These are phyloP conservation scores for Cyclotella cryptica DNA, from an alignment of 108 stramenopile species.

Conservation along the genomic window DNA sequence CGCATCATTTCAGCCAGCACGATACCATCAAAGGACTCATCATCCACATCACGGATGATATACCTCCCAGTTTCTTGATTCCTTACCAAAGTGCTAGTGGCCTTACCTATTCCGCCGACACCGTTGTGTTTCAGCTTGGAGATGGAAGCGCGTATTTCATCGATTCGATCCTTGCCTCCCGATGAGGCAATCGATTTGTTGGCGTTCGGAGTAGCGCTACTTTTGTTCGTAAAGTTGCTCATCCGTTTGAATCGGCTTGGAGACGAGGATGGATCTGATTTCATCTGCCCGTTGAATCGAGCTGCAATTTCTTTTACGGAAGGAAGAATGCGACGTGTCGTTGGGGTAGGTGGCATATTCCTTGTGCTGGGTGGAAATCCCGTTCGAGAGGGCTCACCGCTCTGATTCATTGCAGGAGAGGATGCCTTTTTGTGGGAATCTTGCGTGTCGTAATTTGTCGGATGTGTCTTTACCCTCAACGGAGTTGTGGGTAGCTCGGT, in stretches of 20 bases:
- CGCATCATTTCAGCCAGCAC: constrained; percentile 23
- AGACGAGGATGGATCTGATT: not conserved
- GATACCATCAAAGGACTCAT: constrained; percentile 37
- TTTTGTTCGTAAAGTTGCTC: not conserved
- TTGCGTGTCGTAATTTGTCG: not conserved
- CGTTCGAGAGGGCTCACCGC: not conserved
- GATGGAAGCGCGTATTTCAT: constrained; percentile 45
- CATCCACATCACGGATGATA: constrained; percentile 46
- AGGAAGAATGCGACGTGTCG: not conserved
- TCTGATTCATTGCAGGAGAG: too few species aligned
- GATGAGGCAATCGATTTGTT: not conserved
- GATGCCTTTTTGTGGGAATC: too few species aligned
- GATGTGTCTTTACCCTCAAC: too few species aligned
- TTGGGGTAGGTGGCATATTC: constrained; percentile 1
- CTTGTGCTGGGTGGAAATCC: constrained; percentile 22
- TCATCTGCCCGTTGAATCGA: constrained; percentile 5
- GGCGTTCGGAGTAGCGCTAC: not conserved
- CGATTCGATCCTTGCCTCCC: constrained; percentile 12
- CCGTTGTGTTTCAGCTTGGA: constrained; percentile 45
- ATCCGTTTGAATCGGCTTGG: not conserved
- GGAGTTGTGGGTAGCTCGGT: not conserved
- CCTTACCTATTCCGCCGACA: constrained; percentile 36
- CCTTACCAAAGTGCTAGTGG: constrained; percentile 42
- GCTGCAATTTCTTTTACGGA: constrained; percentile 21
- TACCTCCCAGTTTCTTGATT: constrained; percentile 43